Conservation (phyloP, 805 yeast species). For the Kodamaea hsintzibuensis region DNA sequence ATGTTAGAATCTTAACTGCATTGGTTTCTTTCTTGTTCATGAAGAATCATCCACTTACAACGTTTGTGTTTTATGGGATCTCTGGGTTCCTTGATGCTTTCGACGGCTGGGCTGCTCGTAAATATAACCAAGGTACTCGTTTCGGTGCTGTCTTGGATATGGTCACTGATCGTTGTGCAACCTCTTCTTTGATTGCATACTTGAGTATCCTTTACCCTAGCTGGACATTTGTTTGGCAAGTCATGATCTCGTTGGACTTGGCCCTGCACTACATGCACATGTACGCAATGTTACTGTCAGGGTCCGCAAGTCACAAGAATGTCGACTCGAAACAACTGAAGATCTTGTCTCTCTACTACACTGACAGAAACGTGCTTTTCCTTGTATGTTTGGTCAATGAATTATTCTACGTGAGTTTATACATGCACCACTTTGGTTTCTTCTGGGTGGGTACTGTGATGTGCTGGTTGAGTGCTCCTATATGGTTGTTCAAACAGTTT, state of each 20-base stretch:
- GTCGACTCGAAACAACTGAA: slow-evolving; percentile 70
- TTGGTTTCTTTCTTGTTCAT: slow-evolving; percentile 76
- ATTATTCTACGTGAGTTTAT: slow-evolving; percentile 85
- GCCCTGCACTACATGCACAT: slow-evolving; percentile 98
- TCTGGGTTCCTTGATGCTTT: slow-evolving; percentile 94
- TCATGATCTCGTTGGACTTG: slow-evolving; percentile 78
- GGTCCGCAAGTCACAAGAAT: slow-evolving; percentile 80
- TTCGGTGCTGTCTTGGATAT: slow-evolving; percentile 97
- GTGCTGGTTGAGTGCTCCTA: slow-evolving; percentile 68
- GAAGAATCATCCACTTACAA: slow-evolving; percentile 79
- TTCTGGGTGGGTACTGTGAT: slow-evolving; percentile 62
- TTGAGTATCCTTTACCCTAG: slow-evolving; percentile 77
- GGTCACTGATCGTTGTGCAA: slow-evolving; percentile 98
- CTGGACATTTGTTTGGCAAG: slow-evolving; percentile 72
- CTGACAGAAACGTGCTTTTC: slow-evolving; percentile 80
- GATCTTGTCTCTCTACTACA: slow-evolving; percentile 82
- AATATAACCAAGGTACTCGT: slow-evolving; percentile 81
- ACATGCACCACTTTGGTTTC: slow-evolving; percentile 67
- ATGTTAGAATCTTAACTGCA: slow-evolving; percentile 79
- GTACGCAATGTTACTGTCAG: slow-evolving; percentile 87
- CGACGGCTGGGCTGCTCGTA: slow-evolving; percentile 94
- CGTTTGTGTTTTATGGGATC: slow-evolving; percentile 75
- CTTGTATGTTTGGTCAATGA: slow-evolving; percentile 92
- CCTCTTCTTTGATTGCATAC: slow-evolving; percentile 88
- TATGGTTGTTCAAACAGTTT: slow-evolving; percentile 87